Evolutionary conservation across 2,329 filamentous ascomycete genomes (phyloP).

Genomic region (Neonectria coccinea): DNA sequence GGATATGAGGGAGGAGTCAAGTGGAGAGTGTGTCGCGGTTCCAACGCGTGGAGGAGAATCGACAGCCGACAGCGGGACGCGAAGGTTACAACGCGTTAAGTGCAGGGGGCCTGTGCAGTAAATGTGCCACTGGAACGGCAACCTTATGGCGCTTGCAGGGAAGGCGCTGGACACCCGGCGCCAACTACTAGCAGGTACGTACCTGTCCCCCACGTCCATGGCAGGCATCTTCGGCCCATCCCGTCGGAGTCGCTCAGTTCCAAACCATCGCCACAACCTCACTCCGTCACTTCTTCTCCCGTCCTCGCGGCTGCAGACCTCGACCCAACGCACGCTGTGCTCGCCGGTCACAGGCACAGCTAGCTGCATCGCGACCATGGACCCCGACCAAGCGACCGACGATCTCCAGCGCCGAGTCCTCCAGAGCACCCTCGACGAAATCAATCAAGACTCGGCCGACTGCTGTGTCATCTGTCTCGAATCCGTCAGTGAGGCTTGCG

Average conservation of each 20-base stretch:
- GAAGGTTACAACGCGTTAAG: constrained; percentile 42
- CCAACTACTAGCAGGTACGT: constrained; percentile 7
- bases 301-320: background rate
- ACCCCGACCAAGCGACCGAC: constrained; percentile 38
- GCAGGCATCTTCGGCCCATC: background rate
- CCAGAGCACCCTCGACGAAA: constrained; percentile 59
- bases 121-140: constrained; percentile 8
- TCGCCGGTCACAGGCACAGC: background rate
- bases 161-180: constrained; percentile 4
- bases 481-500: constrained; percentile 75
- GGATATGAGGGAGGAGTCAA: constrained; percentile 18
- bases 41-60: constrained; percentile 32
- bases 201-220: background rate
- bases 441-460: constrained; percentile 45
- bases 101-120: background rate
- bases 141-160: constrained; percentile 37
- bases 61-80: constrained; percentile 35
- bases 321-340: background rate
- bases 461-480: constrained; percentile 92
- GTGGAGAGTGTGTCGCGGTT: constrained; percentile 37
- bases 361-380: constrained; percentile 33
- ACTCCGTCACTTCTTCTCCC: background rate
- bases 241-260: background rate
- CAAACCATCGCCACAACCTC: background rate
- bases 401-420: constrained; percentile 58